A percentile compares a stretch with the other conserved stretches of the same genome.
Evolutionary conservation across 768 basidiomycete genomes (phyloP).

Genomic region (Scleroderma bovista): DNA sequence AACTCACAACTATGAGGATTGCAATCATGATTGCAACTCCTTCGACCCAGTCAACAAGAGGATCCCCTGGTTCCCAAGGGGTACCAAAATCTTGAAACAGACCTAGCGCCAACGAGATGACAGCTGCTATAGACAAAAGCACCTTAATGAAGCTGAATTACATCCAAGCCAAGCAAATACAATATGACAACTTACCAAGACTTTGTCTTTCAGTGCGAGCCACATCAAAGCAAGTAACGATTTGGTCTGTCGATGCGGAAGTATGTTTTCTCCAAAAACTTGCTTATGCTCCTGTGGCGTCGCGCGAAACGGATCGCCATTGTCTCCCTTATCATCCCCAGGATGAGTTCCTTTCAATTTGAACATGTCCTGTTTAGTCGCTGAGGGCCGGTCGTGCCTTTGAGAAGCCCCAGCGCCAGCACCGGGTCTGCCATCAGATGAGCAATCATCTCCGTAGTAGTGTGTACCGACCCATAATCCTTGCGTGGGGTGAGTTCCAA

Average conservation of each 20-base stretch:
- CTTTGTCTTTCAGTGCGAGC: constrained; percentile 85
- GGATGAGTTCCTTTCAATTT: constrained; percentile 9
- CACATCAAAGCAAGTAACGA: constrained; percentile 74
- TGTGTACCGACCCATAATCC: constrained; percentile 33
- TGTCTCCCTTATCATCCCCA: background rate
- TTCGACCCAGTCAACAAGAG: constrained; percentile 96
- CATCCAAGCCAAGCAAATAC: constrained; percentile 3
- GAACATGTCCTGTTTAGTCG: constrained; percentile 17
- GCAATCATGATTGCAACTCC: constrained; percentile 81
- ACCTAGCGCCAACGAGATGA: constrained; percentile 89
- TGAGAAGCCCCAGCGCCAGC: constrained; percentile 30
- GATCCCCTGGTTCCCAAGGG: constrained; percentile 48
- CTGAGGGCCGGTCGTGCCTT: constrained; percentile 21
- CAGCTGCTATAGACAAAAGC: constrained; percentile 85
- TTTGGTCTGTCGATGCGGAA: constrained; percentile 68
- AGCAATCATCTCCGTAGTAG: background rate
- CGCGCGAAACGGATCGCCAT: constrained; percentile 26
- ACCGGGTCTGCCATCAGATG: constrained; percentile 16
- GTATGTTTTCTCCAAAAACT: constrained; percentile 70
- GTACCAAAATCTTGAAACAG: constrained; percentile 91
- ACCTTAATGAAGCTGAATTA: constrained; percentile 43
- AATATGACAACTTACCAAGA: constrained; percentile 51
- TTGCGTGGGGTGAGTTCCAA: constrained; percentile 57
- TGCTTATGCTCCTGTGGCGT: constrained; percentile 54
- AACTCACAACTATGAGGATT: constrained; percentile 64